Base-by-base conservation (phyloP, 208 protist species). In the Trypanosoma theileri region DNA sequence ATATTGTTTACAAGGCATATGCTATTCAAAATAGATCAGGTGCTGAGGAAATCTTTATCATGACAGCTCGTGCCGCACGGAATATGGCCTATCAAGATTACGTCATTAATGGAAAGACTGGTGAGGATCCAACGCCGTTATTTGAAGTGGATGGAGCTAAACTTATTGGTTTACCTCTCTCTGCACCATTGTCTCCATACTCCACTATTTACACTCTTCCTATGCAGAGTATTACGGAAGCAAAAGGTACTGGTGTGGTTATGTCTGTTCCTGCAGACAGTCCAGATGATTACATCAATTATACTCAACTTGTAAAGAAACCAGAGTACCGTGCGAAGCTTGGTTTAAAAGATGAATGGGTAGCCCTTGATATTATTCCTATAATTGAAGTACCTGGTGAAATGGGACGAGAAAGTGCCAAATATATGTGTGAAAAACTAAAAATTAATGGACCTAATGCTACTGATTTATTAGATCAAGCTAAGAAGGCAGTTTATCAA, bases 281-380 rank as follows among this genome's bases (percentile, higher is more conserved):
- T 17, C 99, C 99, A 22, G 98, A 99, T 71, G 99, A 99, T 84
- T 99, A 99, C 80, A 97, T 98, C 50, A 98, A 98, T 50, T 89
- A 98, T 40, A 73, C 69, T 13, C 98, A 99, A 73, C 91, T 99
- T 42, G 86, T 97, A 59, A 88, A 91, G 66, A 99, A 99, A 82
- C 80, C 78, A 10, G 85, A 96, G 17, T 97, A 98, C 75, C 82
- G 98, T 51, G 79, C 64, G 4, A 98, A 98, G 80, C 96, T 98
- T 58, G 81, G 84, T 21, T 51, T 98, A 22, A 96, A 97, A 63
- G 95, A 98, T 71, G 97, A 98, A 79, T 98, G 94, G 97, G 81
- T 99, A 35, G 40, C 97, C 21, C 98, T 98, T 77, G 86, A 96
- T 19, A 76, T 94, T 26, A 72, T 99, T 48, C 89, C 95, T 56